phyloP scores from a whole-genome alignment of 371 early-diverging fungal species.

The Mucor mucedo region DNA sequence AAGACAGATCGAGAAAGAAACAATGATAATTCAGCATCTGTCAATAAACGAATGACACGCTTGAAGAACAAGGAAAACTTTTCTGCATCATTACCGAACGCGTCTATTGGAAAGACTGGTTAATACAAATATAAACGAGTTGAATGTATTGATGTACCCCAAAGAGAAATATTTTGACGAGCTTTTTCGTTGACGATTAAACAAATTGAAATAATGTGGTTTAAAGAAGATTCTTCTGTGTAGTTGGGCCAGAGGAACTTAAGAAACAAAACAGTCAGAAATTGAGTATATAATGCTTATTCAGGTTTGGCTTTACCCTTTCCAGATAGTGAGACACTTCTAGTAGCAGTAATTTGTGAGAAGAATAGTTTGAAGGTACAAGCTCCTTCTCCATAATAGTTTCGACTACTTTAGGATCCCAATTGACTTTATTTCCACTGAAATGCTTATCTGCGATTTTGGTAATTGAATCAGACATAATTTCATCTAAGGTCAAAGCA shows the following conservation, averaged over 20 bases:
- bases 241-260: conserved; percentile 85
- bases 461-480: conserved; percentile 62
- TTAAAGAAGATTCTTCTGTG: conserved; percentile 48
- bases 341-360: conserved; percentile 64
- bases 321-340: conserved; percentile 85
- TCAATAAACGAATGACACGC: conserved; percentile 54
- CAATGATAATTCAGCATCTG: conserved; percentile 35
- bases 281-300: neutral
- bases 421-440: conserved; percentile 33
- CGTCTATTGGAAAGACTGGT: conserved; percentile 34
- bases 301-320: conserved; percentile 51
- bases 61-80: conserved; percentile 67
- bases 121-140: neutral
- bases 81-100: conserved; percentile 51
- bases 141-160: conserved; percentile 47
- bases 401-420: conserved; percentile 63
- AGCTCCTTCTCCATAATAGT: conserved; percentile 65
- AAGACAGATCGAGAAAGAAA: conserved; percentile 56
- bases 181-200: conserved; percentile 88
- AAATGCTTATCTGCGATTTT: conserved; percentile 54
- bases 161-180: conserved; percentile 65
- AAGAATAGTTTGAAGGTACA: conserved; percentile 50
- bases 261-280: neutral
- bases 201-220: conserved; percentile 78
- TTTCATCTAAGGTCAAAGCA: conserved; percentile 55